A percentile compares a stretch with the other conserved stretches of the same genome.
Conservation (phyloP, 768 basidiomycete genomes). For the Sporobolomyces roseus region DNA sequence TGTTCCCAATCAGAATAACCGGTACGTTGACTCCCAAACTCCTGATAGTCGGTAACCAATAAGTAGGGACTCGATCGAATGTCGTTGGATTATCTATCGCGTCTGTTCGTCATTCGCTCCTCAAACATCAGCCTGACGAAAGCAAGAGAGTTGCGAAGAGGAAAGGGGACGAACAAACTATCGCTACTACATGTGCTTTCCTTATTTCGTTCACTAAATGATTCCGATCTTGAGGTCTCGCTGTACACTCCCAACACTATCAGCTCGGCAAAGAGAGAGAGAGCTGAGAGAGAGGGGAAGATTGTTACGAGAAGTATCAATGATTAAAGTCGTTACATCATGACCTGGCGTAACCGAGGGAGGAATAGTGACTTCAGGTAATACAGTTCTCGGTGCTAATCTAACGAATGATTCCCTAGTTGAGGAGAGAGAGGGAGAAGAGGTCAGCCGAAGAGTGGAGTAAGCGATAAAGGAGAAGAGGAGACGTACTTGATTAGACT, state of each 20-base stretch:
- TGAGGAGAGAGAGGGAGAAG: neutral
- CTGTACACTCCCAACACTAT: constrained; percentile 55
- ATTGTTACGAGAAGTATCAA: constrained; percentile 85
- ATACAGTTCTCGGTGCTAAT: constrained; percentile 57
- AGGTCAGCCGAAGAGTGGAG: neutral
- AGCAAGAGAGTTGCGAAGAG: neutral
- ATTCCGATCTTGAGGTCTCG: constrained; percentile 73
- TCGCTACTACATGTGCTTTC: constrained; percentile 95
- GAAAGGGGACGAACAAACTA: constrained; percentile 62
- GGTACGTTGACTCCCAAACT: constrained; percentile 96
- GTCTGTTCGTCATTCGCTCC: neutral
- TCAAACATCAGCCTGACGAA: neutral
- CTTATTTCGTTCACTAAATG: constrained; percentile 93
- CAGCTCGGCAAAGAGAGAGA: neutral
- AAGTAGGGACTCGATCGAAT: constrained; percentile 95
- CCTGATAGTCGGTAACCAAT: constrained; percentile 93
- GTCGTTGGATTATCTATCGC: constrained; percentile 93
- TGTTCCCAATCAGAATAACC: constrained; percentile 95
- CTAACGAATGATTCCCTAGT: constrained; percentile 32
- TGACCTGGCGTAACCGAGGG: constrained; percentile 89
- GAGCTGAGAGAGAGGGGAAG: neutral
- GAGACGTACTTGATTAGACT: constrained; percentile 77
- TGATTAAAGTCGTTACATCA: constrained; percentile 94
- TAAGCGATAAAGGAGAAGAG: neutral
- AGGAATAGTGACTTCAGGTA: constrained; percentile 96